A percentile compares a stretch with the other conserved stretches of the same genome.
phyloP scores from a whole-genome alignment of 1,284 basidiomycete species.

The Volvariella surrecta region DNA sequence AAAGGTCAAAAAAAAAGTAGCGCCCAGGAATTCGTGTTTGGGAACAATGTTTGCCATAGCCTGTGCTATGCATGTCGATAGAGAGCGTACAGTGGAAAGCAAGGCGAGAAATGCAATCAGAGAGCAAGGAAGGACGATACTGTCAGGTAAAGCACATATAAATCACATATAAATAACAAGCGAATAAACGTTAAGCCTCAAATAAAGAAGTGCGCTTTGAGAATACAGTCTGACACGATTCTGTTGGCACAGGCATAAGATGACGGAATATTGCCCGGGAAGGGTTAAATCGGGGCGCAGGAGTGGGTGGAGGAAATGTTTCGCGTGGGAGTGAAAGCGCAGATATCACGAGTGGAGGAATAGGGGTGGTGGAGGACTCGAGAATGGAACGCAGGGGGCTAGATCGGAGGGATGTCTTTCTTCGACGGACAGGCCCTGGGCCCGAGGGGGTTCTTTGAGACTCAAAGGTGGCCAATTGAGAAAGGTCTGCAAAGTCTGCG shows the following conservation, averaged over 20 bases:
- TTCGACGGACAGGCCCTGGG: constrained; percentile 46
- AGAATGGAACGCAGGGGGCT: constrained; percentile 30
- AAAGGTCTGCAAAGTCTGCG: constrained; percentile 53
- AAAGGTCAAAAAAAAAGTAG: too few relatives aligned
- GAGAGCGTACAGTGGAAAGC: too few relatives aligned
- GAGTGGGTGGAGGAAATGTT: constrained; percentile 30
- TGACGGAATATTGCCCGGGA: constrained; percentile 45
- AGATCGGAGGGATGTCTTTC: constrained; percentile 40
- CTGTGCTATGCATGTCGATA: too few relatives aligned
- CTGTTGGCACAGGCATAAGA: constrained; percentile 50
- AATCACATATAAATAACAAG: constrained; percentile 1
- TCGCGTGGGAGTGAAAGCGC: constrained; percentile 16
- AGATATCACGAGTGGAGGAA: constrained; percentile 13
- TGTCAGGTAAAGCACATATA: neutral
- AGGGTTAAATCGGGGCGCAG: constrained; percentile 32
- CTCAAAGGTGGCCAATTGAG: constrained; percentile 28
- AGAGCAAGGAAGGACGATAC: too few relatives aligned
- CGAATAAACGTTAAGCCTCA: constrained; percentile 1
- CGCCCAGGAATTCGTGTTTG: too few relatives aligned
- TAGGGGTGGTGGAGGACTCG: constrained; percentile 14
- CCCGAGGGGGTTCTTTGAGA: constrained; percentile 14
- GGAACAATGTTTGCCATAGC: too few relatives aligned
- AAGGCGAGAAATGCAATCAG: too few relatives aligned
- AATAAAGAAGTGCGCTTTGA: constrained; percentile 21
- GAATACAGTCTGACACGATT: constrained; percentile 20